Percentiles rank a stretch among this genome's conserved stretches.
Conservation (phyloP, 352 stramenopile species). For the Pythium phragmiticola region DNA sequence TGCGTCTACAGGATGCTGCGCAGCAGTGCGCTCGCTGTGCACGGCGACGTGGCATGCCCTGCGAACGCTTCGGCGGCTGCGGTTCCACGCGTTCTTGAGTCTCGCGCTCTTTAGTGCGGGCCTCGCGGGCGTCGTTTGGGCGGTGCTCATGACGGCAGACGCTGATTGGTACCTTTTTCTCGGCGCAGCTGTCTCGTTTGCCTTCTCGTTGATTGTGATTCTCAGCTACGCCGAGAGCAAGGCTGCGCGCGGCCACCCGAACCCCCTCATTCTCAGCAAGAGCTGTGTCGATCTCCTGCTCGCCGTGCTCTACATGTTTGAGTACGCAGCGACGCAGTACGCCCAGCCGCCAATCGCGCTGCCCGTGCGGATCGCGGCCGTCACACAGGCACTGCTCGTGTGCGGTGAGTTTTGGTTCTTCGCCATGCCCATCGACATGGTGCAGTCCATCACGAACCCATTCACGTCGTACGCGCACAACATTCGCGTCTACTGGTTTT, state of each 20-base stretch:
- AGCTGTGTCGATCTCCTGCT: conserved; percentile 79
- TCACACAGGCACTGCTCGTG: conserved; percentile 77
- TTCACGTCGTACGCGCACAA: conserved; percentile 89
- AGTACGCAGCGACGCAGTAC: conserved; percentile 77
- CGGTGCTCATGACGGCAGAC: conserved; percentile 22
- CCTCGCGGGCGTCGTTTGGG: conserved; percentile 19
- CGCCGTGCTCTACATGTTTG: conserved; percentile 65
- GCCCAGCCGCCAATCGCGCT: conserved; percentile 40
- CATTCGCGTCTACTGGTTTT: conserved; percentile 82
- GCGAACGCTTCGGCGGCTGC: conserved; percentile 7
- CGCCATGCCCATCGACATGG: conserved; percentile 85
- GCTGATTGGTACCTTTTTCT: conserved; percentile 57
- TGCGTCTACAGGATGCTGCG: not conserved
- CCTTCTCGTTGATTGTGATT: conserved; percentile 76
- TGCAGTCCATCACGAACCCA: conserved; percentile 88
- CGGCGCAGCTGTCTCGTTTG: conserved; percentile 62
- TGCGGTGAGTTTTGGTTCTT: conserved; percentile 90
- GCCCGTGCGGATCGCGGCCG: conserved; percentile 59
- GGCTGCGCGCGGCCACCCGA: conserved; percentile 65
- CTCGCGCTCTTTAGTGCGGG: conserved; percentile 17
- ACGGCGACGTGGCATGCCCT: not conserved
- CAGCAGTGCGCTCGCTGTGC: not conserved
- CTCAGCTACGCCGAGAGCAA: conserved; percentile 62
- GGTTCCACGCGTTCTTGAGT: conserved; percentile 5
- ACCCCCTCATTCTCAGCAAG: conserved; percentile 87